A percentile compares a stretch with the other conserved stretches of the same genome.
phyloP scores from a whole-genome alignment of 2,329 filamentous ascomycete species.

The Fusarium equiseti region DNA sequence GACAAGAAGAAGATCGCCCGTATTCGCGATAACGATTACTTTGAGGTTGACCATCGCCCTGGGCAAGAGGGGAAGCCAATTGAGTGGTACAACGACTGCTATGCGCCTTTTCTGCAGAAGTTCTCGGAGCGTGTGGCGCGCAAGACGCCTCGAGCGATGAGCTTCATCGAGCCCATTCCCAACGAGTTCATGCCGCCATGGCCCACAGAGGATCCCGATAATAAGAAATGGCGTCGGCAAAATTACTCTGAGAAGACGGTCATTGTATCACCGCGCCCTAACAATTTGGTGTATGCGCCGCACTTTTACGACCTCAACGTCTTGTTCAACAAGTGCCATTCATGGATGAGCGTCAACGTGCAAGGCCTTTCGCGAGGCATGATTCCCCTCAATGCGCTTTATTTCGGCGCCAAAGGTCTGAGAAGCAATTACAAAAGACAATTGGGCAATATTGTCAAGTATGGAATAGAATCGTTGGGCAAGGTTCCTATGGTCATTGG shows the following conservation, averaged over 20 bases:
- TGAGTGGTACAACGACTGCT: conserved; percentile 59
- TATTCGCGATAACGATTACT: conserved; percentile 51
- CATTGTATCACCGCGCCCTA: conserved; percentile 46
- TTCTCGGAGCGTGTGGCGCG: conserved; percentile 53
- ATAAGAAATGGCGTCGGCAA: conserved; percentile 25
- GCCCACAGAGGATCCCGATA: conserved; percentile 37
- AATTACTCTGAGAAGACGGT: conserved; percentile 48
- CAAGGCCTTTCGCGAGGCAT: conserved; percentile 56
- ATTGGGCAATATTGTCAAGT: conserved; percentile 52
- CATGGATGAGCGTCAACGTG: conserved; percentile 56
- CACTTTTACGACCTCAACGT: conserved; percentile 60
- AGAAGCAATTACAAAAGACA: conserved; percentile 56
- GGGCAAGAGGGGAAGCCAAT: conserved; percentile 51
- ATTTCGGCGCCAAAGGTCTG: conserved; percentile 54
- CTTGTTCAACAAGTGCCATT: conserved; percentile 53
- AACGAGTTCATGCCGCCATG: conserved; percentile 58
- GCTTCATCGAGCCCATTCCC: conserved; percentile 57
- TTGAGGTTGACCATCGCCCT: conserved; percentile 55
- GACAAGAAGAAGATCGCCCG: conserved; percentile 46
- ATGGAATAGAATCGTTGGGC: conserved; percentile 51
- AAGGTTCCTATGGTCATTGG: conserved; percentile 54
- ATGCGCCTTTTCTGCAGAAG: conserved; percentile 55
- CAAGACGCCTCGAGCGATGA: conserved; percentile 47
- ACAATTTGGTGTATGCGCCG: conserved; percentile 56
- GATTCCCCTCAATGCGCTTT: conserved; percentile 56